These are phyloP conservation scores for Candida caryicola DNA, from an alignment of 805 yeast species.

Conservation along the genomic window DNA sequence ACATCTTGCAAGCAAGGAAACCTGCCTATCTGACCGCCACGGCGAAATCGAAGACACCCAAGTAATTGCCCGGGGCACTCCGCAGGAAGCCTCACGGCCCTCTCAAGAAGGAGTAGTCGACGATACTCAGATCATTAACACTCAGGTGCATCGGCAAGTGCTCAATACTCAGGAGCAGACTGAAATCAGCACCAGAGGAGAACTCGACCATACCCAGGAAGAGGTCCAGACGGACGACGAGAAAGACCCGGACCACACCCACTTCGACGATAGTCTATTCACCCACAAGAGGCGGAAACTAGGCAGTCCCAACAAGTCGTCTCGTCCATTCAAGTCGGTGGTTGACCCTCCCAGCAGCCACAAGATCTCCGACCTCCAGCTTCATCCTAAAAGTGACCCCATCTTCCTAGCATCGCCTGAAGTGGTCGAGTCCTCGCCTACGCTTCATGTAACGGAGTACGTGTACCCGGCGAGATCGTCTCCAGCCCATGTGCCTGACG, in stretches of 20 bases:
- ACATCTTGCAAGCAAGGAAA: too few relatives aligned
- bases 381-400: constrained; percentile 7
- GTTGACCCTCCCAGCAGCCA: constrained; percentile 1
- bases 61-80: constrained; percentile 5
- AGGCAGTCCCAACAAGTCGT: constrained; percentile 2
- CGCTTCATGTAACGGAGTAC: constrained; percentile 14
- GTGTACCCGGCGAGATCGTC: constrained; percentile 5
- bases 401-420: constrained; percentile 14
- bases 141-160: constrained; percentile 32
- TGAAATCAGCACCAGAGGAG: background rate
- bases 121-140: constrained; percentile 2
- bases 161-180: constrained; percentile 25
- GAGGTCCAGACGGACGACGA: constrained; percentile 18
- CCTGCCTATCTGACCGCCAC: background rate
- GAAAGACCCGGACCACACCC: constrained; percentile 4
- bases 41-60: constrained; percentile 13
- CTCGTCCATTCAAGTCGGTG: constrained; percentile 1
- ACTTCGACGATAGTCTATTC: constrained; percentile 28
- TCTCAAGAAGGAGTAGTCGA: background rate
- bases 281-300: constrained; percentile 15
- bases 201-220: constrained; percentile 5
- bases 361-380: constrained; percentile 1
- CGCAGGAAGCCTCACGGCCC: background rate
- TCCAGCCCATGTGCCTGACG: constrained; percentile 5
- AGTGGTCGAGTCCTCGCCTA: constrained; percentile 23